A percentile compares a stretch with the other conserved stretches of the same genome.
These are phyloP conservation scores for Venturiaceae sp. DNA, from an alignment of 2,329 filamentous ascomycete genomes.

Conservation along the genomic window DNA sequence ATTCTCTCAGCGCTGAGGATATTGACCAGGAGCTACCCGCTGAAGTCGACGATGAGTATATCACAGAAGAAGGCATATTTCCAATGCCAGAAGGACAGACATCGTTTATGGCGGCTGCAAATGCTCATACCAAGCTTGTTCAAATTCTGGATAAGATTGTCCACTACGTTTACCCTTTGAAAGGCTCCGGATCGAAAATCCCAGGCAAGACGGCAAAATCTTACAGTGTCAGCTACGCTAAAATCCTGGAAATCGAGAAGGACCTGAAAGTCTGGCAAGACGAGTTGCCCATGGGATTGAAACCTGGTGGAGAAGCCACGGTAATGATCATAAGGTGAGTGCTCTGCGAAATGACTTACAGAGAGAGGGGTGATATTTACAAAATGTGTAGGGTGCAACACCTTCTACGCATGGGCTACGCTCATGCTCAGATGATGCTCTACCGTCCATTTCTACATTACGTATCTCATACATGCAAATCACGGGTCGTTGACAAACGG, in stretches of 20 bases:
- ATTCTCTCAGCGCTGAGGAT: conserved; percentile 38
- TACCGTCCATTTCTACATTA: conserved; percentile 81
- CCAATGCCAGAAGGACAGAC: conserved; percentile 46
- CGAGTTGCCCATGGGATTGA: conserved; percentile 62
- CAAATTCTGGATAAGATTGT: conserved; percentile 52
- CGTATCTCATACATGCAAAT: conserved; percentile 50
- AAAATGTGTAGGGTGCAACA: conserved; percentile 49
- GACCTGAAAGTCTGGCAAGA: conserved; percentile 56
- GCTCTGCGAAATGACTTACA: not conserved
- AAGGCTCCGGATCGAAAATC: conserved; percentile 25
- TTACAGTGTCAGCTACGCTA: conserved; percentile 54
- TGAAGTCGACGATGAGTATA: conserved; percentile 41
- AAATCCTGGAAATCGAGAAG: conserved; percentile 54
- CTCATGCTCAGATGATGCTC: conserved; percentile 72
- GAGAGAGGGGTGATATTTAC: no score
- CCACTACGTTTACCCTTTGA: conserved; percentile 54
- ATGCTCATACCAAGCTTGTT: conserved; percentile 49
- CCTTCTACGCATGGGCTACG: conserved; percentile 67
- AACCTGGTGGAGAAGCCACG: conserved; percentile 67
- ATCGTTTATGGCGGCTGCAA: conserved; percentile 49
- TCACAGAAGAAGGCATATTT: conserved; percentile 36
- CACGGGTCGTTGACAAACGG: conserved; percentile 55
- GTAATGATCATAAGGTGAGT: conserved; percentile 66
- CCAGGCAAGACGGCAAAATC: conserved; percentile 30
- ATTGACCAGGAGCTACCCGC: conserved; percentile 37